phyloP scores from a whole-genome alignment of 345 rosid genomes.

The Hibiscus syriacus region DNA sequence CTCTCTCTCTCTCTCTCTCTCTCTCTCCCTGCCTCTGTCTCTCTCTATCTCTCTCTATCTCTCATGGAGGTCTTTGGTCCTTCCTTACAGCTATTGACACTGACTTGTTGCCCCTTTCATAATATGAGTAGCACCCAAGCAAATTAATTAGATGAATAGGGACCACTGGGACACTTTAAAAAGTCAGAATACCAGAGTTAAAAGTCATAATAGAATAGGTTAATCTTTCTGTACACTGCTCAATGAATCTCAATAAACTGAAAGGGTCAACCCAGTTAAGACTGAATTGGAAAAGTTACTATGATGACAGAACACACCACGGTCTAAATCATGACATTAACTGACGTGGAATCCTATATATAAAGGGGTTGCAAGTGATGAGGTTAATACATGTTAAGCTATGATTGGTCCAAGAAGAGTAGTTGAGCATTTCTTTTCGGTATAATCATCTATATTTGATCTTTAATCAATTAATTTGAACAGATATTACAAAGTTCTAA shows the following conservation, averaged over 20 bases:
- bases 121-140: constrained; percentile 7
- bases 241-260: not conserved
- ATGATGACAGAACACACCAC: not conserved
- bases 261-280: not conserved
- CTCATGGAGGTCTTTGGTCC: too few species aligned
- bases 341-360: not conserved
- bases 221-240: not conserved
- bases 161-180: constrained; percentile 5
- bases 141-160: constrained; percentile 7
- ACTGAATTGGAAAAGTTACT: not conserved
- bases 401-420: constrained; percentile 2
- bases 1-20: too few species aligned
- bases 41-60: too few species aligned
- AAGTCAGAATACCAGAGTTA: not conserved
- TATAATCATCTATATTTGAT: too few species aligned
- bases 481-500: too few species aligned
- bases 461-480: too few species aligned
- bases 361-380: not conserved
- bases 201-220: not conserved
- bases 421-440: too few species aligned
- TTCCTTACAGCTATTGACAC: constrained; percentile 49
- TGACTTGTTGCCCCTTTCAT: constrained; percentile 22
- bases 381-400: not conserved
- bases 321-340: not conserved
- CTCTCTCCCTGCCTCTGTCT: too few species aligned